Conservation (phyloP, 2,329 filamentous ascomycete genomes). For the Penicillium sp. region DNA sequence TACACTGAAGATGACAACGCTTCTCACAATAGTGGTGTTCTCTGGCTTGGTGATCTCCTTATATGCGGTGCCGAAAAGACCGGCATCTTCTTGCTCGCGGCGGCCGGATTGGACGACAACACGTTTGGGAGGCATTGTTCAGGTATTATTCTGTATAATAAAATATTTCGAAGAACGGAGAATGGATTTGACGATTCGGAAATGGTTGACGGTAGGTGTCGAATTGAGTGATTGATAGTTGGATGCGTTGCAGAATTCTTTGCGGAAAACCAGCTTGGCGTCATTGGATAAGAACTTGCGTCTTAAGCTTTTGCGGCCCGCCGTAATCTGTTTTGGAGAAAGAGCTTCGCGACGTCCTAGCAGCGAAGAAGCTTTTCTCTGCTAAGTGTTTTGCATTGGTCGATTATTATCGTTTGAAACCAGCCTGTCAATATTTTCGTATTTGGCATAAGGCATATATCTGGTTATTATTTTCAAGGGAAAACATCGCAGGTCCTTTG, state of each 20-base stretch:
- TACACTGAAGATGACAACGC: conserved; percentile 65
- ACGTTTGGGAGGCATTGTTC: conserved; percentile 62
- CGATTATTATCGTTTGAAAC: not conserved
- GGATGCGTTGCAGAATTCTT: conserved; percentile 29
- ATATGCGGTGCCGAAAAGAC: conserved; percentile 58
- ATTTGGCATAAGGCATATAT: not conserved
- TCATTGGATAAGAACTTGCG: conserved; percentile 23
- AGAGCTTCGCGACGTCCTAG: not conserved
- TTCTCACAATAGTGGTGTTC: conserved; percentile 65
- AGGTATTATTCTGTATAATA: not conserved
- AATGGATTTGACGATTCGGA: not conserved
- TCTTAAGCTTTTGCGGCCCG: conserved; percentile 25
- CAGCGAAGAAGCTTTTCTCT: not conserved
- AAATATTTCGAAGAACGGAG: not conserved
- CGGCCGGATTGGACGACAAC: conserved; percentile 49
- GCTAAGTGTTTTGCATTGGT: not conserved
- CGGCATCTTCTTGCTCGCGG: conserved; percentile 33
- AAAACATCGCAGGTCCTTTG: not conserved
- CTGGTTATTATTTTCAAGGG: not conserved
- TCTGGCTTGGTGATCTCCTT: conserved; percentile 62
- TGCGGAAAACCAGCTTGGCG: conserved; percentile 23
- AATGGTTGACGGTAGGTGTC: not conserved
- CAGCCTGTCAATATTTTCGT: not conserved
- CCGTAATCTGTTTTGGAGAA: conserved; percentile 24
- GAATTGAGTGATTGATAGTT: conserved; percentile 1